Evolutionary conservation across 2,329 filamentous ascomycete species (phyloP).

Genomic region (Arthrobotrys sinensis): DNA sequence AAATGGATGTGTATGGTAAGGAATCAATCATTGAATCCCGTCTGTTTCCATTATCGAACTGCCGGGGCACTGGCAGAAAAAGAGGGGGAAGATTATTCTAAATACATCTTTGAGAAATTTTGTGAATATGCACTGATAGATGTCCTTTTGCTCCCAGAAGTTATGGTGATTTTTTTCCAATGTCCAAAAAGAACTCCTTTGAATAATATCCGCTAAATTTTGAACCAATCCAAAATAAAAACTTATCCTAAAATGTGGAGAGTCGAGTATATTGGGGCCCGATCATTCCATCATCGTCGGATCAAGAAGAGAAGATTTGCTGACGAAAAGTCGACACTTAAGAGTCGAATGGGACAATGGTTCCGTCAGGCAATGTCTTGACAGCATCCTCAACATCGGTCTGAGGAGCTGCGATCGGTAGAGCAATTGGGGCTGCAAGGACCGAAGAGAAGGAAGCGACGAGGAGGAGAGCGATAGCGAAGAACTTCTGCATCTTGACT

Average conservation of each 20-base stretch:
- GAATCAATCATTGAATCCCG: constrained; percentile 19
- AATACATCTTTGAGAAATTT: constrained; percentile 35
- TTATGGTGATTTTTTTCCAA: constrained; percentile 4
- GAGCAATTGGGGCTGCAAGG: constrained; percentile 39
- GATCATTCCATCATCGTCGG: constrained; percentile 7
- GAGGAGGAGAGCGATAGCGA: constrained; percentile 57
- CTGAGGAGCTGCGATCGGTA: constrained; percentile 34
- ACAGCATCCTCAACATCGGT: constrained; percentile 50
- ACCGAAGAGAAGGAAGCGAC: constrained; percentile 54
- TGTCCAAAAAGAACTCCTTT: constrained; percentile 16
- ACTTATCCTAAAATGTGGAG: neutral
- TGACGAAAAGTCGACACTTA: neutral
- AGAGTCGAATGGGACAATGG: constrained; percentile 48
- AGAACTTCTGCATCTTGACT: constrained; percentile 60
- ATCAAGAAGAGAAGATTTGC: constrained; percentile 5
- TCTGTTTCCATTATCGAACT: constrained; percentile 37
- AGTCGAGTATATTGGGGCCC: neutral
- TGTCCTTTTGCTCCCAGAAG: constrained; percentile 19
- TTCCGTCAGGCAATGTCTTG: constrained; percentile 48
- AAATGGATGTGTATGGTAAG: neutral
- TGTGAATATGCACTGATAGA: constrained; percentile 21
- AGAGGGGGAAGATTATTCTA: constrained; percentile 34
- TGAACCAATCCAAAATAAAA: constrained; percentile 11
- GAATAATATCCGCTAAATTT: constrained; percentile 27
- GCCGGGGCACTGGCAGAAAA: neutral